Percentiles rank a stretch among this genome's conserved stretches.
Evolutionary conservation across 1,284 basidiomycete species (phyloP).

Genomic region (Apiotrichum domesticum): DNA sequence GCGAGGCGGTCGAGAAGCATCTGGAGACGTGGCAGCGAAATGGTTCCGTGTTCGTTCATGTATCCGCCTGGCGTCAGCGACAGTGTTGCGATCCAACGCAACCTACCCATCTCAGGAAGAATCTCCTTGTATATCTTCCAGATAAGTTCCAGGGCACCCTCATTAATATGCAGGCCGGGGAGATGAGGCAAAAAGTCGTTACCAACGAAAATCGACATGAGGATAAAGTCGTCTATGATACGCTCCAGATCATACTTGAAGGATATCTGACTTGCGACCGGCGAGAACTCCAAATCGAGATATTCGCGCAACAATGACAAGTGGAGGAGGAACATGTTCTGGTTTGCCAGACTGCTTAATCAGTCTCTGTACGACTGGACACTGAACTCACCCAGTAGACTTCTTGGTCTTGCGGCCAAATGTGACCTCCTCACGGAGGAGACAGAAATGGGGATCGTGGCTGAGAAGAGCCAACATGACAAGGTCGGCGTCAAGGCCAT

Average conservation of each 20-base stretch:
- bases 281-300: slow-evolving; percentile 85
- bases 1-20: slow-evolving; percentile 82
- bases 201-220: slow-evolving; percentile 92
- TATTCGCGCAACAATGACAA: slow-evolving; percentile 94
- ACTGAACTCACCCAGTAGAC: slow-evolving; percentile 55
- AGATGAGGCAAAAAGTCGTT: slow-evolving; percentile 97
- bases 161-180: slow-evolving; percentile 94
- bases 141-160: slow-evolving; percentile 85
- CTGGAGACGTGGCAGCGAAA: slow-evolving; percentile 75
- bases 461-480: slow-evolving; percentile 97
- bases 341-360: slow-evolving; percentile 62
- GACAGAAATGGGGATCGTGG: slow-evolving; percentile 97
- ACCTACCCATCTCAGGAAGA: slow-evolving; percentile 54
- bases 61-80: slow-evolving; percentile 68
- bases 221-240: slow-evolving; percentile 95
- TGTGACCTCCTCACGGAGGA: slow-evolving; percentile 95
- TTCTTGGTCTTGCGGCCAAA: slow-evolving; percentile 83
- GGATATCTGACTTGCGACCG: slow-evolving; percentile 52
- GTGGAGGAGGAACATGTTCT: slow-evolving; percentile 93
- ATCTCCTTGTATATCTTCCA: slow-evolving; percentile 94
- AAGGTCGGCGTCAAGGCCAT: slow-evolving; percentile 96
- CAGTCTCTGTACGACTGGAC: neutral
- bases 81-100: too few relatives aligned
- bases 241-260: slow-evolving; percentile 81
- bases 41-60: slow-evolving; percentile 81